Base-by-base conservation (phyloP, 2,329 filamentous ascomycete genomes). In the Trichophaea hybrida region DNA sequence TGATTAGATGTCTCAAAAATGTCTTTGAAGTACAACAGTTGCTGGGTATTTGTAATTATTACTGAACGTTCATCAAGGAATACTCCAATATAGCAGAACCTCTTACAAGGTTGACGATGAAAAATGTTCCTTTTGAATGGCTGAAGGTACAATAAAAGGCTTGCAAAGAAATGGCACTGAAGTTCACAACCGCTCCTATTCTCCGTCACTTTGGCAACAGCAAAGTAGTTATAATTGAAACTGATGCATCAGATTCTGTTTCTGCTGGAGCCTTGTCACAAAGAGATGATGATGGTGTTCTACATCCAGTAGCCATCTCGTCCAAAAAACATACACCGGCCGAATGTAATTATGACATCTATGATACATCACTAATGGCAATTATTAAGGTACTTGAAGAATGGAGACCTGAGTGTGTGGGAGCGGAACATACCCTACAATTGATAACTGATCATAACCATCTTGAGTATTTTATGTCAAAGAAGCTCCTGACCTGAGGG, bases 341-440 rank as follows among this genome's bases (percentile, higher is more conserved):
- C 0, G 56, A 63, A 55, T 58, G 48, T 12, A 73, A 72, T 59
- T 73, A 73, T 59, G 44, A 70, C 12, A 72, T 72, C 6, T 65
- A 73, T 54, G 61, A 73, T 54, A 72, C 72, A 56, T 70, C 72
- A 65, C 64, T 74, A 0, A 49, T 73, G 3, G 69, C 70, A 1
- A 70, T 74, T 35, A 57, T 73, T n/a, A n/a, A 55, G n/a, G n/a
- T 37, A 1, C 64, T 68, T 17, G 43, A 66, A 44, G 59, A 69
- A 55, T 71, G 61, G 65, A 35, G 64, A 49, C 31, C 33, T 7
- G 55, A 70, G n/a, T 57, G 69, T 3, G 51, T 63, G 57, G 58
- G 61, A 17, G 31, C 50, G 0, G 32, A 54, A 34, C n/a, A 60
- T 12, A 7, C 2, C 13, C 51, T 70, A 31, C 12, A 58, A 4